Evolutionary conservation across 2,329 filamentous ascomycete genomes (phyloP), one percentile per base, ranked within the genome.

Genomic region (Sporothrix phasma): DNA sequence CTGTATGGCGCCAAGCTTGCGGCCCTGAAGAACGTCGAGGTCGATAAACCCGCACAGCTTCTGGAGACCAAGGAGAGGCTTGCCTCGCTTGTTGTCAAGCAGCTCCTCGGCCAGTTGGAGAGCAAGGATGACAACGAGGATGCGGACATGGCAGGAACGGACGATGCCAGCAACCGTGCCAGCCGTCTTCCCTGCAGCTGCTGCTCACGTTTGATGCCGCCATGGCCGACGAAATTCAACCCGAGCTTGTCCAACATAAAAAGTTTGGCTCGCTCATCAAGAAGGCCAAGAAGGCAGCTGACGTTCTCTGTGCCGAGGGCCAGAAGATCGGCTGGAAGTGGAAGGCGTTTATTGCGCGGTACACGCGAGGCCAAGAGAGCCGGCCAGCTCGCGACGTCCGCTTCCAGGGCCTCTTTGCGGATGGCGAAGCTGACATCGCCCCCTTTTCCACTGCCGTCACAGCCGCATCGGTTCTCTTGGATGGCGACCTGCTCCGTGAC

Each of bases 241-340:
- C 63, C 1, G 54, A 70, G 34, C 68, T 67, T 6, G 41, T 31
- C 7, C 43, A 46, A 24, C 53, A 63, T 41, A 43, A 56, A 5
- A 26, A 46, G 13, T 59, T 69, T 13, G 11, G 11, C 5, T n/a
- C 24, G 4, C 34, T 64, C 2, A 22, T 54, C 2, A 15, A 13
- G 53, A 54, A 69, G 11, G 59, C 72, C 8, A 63, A 68, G 51
- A 56, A 62, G 7, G 17, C 58, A 2, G 70, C 70, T 41, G 65
- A 69, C 37, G 62, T 62, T n/a, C 65, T 71, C 13, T 66, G 70
- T 26, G 41, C 56, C 7, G 63, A 67, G n/a, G 65, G 67, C 8
- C 61, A 63, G n/a, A 67, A 69, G 39, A 62, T 67, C 8, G 79
- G 77, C 5, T 82, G 80, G 80, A 77, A 76, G 66, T 68, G 80